Conservation (phyloP, 306 rosid genomes). For the Albizia julibrissin region DNA sequence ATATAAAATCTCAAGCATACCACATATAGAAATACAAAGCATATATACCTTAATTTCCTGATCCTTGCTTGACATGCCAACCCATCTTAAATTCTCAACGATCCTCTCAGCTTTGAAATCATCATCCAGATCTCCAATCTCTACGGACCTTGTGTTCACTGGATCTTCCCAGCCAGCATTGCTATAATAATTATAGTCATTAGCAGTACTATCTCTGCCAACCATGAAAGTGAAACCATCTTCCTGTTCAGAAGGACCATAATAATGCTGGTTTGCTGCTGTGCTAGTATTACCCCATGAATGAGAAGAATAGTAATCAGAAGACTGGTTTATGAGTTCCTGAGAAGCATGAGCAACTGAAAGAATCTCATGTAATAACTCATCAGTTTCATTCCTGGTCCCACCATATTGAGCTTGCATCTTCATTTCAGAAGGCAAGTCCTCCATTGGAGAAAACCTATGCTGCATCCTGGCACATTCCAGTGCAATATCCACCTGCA, state of each 20-base stretch:
- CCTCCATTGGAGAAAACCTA: conserved; percentile 71
- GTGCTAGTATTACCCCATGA: conserved; percentile 29
- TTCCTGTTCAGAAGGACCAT: conserved; percentile 33
- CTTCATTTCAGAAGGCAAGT: conserved; percentile 60
- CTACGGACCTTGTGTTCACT: conserved; percentile 46
- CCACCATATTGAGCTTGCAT: conserved; percentile 44
- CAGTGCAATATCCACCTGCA: conserved; percentile 81
- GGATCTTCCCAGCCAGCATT: conserved; percentile 57
- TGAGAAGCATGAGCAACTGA: conserved; percentile 93
- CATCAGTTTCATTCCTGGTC: conserved; percentile 56
- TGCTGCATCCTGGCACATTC: conserved; percentile 98
- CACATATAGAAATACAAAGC: neutral
- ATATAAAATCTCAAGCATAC: neutral
- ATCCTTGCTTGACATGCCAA: conserved; percentile 77
- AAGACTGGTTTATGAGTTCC: conserved; percentile 59
- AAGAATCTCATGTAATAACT: conserved; percentile 83
- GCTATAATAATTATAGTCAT: conserved; percentile 12
- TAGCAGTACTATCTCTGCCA: conserved; percentile 34
- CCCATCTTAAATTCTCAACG: conserved; percentile 82
- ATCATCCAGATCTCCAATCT: conserved; percentile 56
- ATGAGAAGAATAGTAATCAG: conserved; percentile 29
- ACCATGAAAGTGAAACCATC: conserved; percentile 74
- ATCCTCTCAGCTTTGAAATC: conserved; percentile 56
- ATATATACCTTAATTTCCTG: conserved; percentile 32
- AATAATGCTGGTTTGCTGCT: conserved; percentile 41